Conservation (phyloP, 139 green algal species). For the Picochlorum sp. region DNA sequence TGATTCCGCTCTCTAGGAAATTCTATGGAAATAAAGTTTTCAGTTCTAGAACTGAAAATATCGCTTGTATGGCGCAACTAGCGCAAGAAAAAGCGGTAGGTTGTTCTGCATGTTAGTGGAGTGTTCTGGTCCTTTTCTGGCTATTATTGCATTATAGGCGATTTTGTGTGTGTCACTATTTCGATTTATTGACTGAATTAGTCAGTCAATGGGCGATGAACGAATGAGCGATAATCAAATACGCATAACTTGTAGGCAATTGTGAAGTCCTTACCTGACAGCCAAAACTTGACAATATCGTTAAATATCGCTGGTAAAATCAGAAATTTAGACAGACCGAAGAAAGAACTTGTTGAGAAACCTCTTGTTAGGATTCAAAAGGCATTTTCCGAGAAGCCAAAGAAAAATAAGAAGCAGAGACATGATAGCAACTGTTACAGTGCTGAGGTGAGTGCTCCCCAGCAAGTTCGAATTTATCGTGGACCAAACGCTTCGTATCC, state of each 20-base stretch:
- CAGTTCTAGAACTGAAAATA: neutral
- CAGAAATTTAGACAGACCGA: slow-evolving; percentile 50
- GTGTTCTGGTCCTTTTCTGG: too few species aligned
- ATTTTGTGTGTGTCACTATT: too few species aligned
- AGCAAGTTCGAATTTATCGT: neutral
- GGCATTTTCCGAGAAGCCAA: slow-evolving; percentile 21
- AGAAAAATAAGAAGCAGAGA: slow-evolving; percentile 26
- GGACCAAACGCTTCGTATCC: slow-evolving; percentile 11
- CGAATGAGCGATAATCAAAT: too few species aligned
- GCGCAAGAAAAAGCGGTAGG: neutral
- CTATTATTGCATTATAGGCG: too few species aligned
- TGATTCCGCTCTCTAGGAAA: neutral
- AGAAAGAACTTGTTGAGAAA: slow-evolving; percentile 54
- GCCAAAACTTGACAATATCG: slow-evolving; percentile 31
- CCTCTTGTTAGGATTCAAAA: slow-evolving; percentile 43
- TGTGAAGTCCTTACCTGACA: slow-evolving; percentile 20
- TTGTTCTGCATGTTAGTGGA: too few species aligned
- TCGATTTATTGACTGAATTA: too few species aligned
- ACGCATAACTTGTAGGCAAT: slow-evolving; percentile 17
- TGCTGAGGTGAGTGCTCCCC: neutral
- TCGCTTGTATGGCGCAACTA: neutral
- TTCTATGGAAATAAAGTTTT: neutral
- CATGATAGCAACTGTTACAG: neutral
- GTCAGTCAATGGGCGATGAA: too few species aligned
- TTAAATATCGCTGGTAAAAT: slow-evolving; percentile 35